A percentile compares a stretch with the other conserved stretches of the same genome.
These are phyloP conservation scores for Allium cepa DNA, from an alignment of 106 monocot species.

Conservation along the genomic window DNA sequence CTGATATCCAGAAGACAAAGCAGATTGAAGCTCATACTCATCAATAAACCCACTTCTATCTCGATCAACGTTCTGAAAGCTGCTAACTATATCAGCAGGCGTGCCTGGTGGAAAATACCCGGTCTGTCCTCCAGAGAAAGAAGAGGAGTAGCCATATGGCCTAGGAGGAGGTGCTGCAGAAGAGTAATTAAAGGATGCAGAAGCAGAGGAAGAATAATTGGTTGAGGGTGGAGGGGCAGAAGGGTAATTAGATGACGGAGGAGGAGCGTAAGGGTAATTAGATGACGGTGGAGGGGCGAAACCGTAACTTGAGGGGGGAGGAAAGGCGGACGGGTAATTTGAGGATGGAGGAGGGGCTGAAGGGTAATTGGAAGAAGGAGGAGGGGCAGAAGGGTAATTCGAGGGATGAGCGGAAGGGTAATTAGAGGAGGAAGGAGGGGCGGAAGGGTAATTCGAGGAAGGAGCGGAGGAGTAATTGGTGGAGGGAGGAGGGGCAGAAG, in stretches of 20 bases:
- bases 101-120: slow-evolving; percentile 50
- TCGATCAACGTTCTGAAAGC: slow-evolving; percentile 63
- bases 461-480: too few species aligned
- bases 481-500: too few species aligned
- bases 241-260: slow-evolving; percentile 15
- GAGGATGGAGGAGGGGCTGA: neutral
- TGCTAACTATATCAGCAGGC: slow-evolving; percentile 37
- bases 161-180: neutral
- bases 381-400: too few species aligned
- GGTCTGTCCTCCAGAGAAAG: neutral
- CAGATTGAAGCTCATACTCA: slow-evolving; percentile 60
- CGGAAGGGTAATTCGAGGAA: too few species aligned
- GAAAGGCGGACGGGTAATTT: neutral
- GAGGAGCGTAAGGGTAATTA: neutral
- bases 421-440: too few species aligned
- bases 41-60: slow-evolving; percentile 74
- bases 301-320: too few species aligned
- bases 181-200: neutral
- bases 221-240: slow-evolving; percentile 30
- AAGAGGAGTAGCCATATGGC: slow-evolving; percentile 4
- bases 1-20: slow-evolving; percentile 48
- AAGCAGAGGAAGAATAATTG: neutral
- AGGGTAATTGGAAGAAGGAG: too few species aligned
- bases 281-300: too few species aligned
- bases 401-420: too few species aligned